These are phyloP conservation scores for Hyphopichia fennica DNA, from an alignment of 1,139 yeast genomes.

Conservation along the genomic window DNA sequence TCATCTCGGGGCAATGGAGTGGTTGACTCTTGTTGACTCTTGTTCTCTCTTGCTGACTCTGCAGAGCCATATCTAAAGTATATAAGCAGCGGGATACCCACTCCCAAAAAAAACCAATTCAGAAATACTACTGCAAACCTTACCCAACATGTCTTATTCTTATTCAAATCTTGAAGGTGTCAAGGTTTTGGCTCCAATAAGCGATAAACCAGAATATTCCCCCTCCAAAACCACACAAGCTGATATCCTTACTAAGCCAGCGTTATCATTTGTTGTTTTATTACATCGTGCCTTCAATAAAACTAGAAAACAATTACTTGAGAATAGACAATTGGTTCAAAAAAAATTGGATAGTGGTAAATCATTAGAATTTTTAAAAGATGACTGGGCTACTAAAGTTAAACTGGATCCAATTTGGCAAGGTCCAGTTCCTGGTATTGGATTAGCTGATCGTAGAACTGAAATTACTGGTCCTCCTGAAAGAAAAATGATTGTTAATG, in stretches of 20 bases:
- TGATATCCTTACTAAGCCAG: constrained; percentile 15
- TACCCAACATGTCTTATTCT: background rate
- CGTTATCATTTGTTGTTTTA: constrained; percentile 15
- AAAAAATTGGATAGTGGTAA: constrained; percentile 12
- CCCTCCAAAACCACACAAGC: constrained; percentile 14
- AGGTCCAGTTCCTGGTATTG: constrained; percentile 15
- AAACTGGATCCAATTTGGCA: constrained; percentile 15
- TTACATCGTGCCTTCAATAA: constrained; percentile 16
- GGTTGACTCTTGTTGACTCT: background rate
- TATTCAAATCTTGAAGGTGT: constrained; percentile 9
- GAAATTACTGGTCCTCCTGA: constrained; percentile 22
- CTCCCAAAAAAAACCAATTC: too few species aligned
- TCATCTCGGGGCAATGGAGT: background rate
- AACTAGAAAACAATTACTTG: constrained; percentile 13
- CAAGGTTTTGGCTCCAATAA: constrained; percentile 13
- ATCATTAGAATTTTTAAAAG: constrained; percentile 12
- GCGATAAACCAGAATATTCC: constrained; percentile 7
- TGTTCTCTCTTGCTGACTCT: background rate
- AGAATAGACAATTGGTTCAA: constrained; percentile 13
- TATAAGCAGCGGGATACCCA: too few species aligned
- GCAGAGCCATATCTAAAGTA: too few species aligned
- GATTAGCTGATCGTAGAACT: constrained; percentile 17
- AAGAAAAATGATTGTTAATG: constrained; percentile 19
- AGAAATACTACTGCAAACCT: background rate
- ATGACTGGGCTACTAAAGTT: constrained; percentile 7